These are phyloP conservation scores for Alternaria solani DNA, from an alignment of 2,329 filamentous ascomycete species.

Conservation along the genomic window DNA sequence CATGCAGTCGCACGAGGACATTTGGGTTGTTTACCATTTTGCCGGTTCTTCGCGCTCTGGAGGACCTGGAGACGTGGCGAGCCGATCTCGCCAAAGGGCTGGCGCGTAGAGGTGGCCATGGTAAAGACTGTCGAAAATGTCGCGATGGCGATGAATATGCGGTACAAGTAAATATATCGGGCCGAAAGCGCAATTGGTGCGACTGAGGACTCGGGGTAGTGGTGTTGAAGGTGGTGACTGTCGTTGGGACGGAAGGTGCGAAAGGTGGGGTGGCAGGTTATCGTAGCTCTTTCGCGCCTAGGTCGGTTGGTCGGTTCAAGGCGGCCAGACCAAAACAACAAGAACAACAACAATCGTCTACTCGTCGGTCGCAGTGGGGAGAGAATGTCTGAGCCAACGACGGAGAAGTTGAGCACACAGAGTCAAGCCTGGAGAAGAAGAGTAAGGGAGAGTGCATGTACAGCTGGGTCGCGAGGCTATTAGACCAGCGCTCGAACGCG, in stretches of 20 bases:
- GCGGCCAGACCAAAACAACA: conserved; percentile 2
- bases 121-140: conserved; percentile 14
- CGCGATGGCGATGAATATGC: conserved; percentile 2
- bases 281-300: conserved; percentile 19
- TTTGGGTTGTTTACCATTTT: conserved; percentile 62
- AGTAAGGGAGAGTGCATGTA: conserved; percentile 21
- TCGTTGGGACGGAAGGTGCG: conserved; percentile 10
- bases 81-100: conserved; percentile 79
- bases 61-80: conserved; percentile 73
- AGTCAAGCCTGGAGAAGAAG: conserved; percentile 14
- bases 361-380: not conserved
- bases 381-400: not conserved
- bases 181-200: conserved; percentile 6
- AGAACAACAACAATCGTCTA: not conserved
- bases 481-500: conserved; percentile 31
- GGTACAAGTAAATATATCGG: not conserved
- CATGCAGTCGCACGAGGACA: not conserved
- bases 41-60: conserved; percentile 79
- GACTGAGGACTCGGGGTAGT: not conserved
- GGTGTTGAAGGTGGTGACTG: conserved; percentile 11
- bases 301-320: conserved; percentile 6
- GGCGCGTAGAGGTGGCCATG: conserved; percentile 63
- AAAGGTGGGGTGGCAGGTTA: conserved; percentile 20
- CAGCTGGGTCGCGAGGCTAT: conserved; percentile 21
- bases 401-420: not conserved